Evolutionary conservation across 768 basidiomycete species (phyloP).

Genomic region (Leucosporidium yakuticum): DNA sequence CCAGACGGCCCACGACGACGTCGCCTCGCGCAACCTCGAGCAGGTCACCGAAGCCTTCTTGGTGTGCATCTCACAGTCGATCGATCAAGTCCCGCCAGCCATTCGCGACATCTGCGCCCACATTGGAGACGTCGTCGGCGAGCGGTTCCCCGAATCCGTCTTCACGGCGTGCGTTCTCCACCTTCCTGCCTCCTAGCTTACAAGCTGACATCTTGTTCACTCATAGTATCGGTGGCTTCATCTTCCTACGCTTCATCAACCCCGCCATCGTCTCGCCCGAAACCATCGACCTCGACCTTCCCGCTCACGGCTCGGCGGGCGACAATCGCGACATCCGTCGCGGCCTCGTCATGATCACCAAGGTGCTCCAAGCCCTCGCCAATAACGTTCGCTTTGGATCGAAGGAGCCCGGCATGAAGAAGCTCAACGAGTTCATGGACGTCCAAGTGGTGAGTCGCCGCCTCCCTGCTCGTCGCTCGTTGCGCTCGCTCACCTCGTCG

Average conservation of each 20-base stretch:
- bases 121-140: slow-evolving; percentile 48
- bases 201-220: no score
- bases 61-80: slow-evolving; percentile 60
- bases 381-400: slow-evolving; percentile 84
- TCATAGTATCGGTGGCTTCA: slow-evolving; percentile 80
- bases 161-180: slow-evolving; percentile 36
- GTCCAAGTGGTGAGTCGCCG: neutral
- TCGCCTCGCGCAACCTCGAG: slow-evolving; percentile 9
- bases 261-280: slow-evolving; percentile 97
- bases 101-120: slow-evolving; percentile 81
- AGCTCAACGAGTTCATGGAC: slow-evolving; percentile 67
- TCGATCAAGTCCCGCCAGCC: slow-evolving; percentile 46
- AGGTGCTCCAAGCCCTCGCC: slow-evolving; percentile 77
- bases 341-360: slow-evolving; percentile 71
- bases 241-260: slow-evolving; percentile 99
- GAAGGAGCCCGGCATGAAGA: slow-evolving; percentile 79
- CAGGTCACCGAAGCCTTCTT: slow-evolving; percentile 66
- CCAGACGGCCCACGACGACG: slow-evolving; percentile 9
- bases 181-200: no score
- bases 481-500: neutral
- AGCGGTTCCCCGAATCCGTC: slow-evolving; percentile 41
- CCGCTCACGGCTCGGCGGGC: slow-evolving; percentile 42
- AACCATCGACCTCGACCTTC: slow-evolving; percentile 71
- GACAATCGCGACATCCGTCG: slow-evolving; percentile 49
- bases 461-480: neutral